Base-by-base conservation (phyloP, 2,329 filamentous ascomycete species). In the Clarireedia homoeocarpa region DNA sequence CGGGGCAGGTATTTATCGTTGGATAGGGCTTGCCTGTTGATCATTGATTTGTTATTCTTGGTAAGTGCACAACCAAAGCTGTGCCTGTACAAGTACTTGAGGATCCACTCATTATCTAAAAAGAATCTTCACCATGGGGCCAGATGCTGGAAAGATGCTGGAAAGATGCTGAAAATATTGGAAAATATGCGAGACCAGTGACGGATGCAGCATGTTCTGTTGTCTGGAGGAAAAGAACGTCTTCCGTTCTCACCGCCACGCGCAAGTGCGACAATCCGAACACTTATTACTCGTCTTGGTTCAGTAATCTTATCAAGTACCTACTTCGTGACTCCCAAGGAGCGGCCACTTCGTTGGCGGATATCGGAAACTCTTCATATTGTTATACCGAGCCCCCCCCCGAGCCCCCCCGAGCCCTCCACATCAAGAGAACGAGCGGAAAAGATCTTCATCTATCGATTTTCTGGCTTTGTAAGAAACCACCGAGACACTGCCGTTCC, bases 31-130 rank as follows among this genome's bases (percentile, higher is more conserved):
- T 42, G 39, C 39, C 17, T 46, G 42, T 46, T 46, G 42, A 46
- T 46, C 42, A 34, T 34, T 30, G 38, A 40, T 40, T 15, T 15
- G 15, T 17, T 40, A 40, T 40, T 40, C 6, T 14, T 14, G 10
- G 15, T 40, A 40, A 40, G 27, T 12, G 10, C 30, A 34, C 9
- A 34, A 34, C 30, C 12, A 34, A 2, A 14, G 30, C 30, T 39
- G 20, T 27, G 14, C 30, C 30, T 48, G 42, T 40, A 27, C 26
- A 20, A 38, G 36, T 15, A 54, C 39, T 17, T 20, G 15, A 23
- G 45, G 20, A 42, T 49, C 53, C 34, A 55, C 26, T 38, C 26
- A 55, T 45, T 46, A 49, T 54, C 44, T 34, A 40, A 42, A 23
- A n/a, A 49, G 38, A 48, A 17, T 23, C 26, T 49, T 27, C 47